Evolutionary conservation across 2,329 filamentous ascomycete genomes (phyloP).

Genomic region (Ophiostoma piceae): DNA sequence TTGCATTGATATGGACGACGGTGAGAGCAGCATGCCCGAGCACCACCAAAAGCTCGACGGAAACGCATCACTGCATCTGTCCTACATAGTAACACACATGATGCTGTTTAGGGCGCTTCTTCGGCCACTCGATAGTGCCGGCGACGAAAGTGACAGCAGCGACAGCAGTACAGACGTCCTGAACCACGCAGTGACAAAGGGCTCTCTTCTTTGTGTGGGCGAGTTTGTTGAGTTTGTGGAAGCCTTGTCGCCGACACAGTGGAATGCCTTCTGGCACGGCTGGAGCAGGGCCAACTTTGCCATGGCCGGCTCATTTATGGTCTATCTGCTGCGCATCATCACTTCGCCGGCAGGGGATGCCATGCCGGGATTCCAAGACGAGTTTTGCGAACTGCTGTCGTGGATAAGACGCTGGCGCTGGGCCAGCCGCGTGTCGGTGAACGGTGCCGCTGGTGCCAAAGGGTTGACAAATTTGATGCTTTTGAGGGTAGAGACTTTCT

Average conservation of each 20-base stretch:
- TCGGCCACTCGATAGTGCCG: conserved; percentile 30
- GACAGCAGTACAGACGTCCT: background rate
- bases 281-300: conserved; percentile 27
- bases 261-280: conserved; percentile 29
- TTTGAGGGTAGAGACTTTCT: conserved; percentile 24
- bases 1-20: background rate
- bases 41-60: conserved; percentile 28
- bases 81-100: conserved; percentile 36
- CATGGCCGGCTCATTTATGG: conserved; percentile 27
- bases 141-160: conserved; percentile 3
- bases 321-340: conserved; percentile 24
- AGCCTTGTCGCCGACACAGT: conserved; percentile 23
- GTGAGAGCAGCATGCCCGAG: background rate
- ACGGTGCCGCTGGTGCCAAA: conserved; percentile 26
- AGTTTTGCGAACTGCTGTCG: conserved; percentile 23
- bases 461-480: conserved; percentile 26
- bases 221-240: conserved; percentile 29
- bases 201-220: conserved; percentile 25
- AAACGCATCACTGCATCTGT: conserved; percentile 33
- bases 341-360: background rate
- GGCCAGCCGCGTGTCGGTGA: conserved; percentile 24
- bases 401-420: conserved; percentile 26
- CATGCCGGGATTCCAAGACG: conserved; percentile 16
- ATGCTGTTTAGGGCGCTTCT: conserved; percentile 35
- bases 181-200: conserved; percentile 23